These are phyloP conservation scores for Gossypium trilobum DNA, from an alignment of 441 rosid genomes.

Conservation along the genomic window DNA sequence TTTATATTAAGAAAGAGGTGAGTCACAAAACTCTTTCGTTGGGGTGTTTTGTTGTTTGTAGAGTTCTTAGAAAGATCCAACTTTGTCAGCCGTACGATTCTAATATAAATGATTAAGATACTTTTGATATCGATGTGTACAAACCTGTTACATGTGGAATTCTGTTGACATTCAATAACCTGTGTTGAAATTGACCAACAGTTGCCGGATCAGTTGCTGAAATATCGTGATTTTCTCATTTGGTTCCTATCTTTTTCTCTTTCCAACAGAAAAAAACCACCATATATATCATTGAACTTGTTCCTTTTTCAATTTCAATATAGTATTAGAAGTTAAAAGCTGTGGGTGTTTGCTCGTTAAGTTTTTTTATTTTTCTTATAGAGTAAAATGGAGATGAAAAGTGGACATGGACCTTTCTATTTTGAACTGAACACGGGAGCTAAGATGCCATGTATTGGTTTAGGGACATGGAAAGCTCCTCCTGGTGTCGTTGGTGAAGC, in stretches of 20 bases:
- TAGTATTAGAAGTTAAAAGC: not conserved
- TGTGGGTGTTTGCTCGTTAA: not conserved
- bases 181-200: not conserved
- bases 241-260: not conserved
- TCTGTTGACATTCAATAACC: not conserved
- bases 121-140: not conserved
- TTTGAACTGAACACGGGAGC: slow-evolving; percentile 47
- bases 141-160: not conserved
- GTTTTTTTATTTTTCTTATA: not conserved
- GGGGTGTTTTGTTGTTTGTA: not conserved
- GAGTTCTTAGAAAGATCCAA: not conserved
- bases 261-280: not conserved
- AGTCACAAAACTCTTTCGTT: not conserved
- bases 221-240: not conserved
- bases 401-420: slow-evolving; percentile 11
- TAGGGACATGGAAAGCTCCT: slow-evolving; percentile 48
- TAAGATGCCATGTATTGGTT: slow-evolving; percentile 42
- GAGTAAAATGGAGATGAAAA: slow-evolving; percentile 23
- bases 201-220: slow-evolving; percentile 2
- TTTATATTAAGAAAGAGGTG: too few species aligned
- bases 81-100: not conserved
- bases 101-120: not conserved
- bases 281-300: not conserved
- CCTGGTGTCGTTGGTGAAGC: slow-evolving; percentile 37
- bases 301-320: not conserved